These are phyloP conservation scores for Fusarium kyushuense DNA, from an alignment of 2,329 filamentous ascomycete species.

Conservation along the genomic window DNA sequence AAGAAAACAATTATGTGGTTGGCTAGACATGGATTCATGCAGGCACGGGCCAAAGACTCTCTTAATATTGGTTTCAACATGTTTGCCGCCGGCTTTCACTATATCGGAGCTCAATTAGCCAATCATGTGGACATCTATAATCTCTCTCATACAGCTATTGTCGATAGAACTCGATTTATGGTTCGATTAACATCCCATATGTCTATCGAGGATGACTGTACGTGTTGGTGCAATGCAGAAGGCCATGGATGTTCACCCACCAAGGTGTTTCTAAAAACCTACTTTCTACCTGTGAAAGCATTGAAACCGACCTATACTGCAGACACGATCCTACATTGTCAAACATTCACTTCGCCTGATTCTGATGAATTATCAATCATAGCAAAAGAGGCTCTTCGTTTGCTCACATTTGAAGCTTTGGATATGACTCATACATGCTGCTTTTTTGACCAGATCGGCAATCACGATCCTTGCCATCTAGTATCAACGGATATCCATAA, in stretches of 20 bases:
- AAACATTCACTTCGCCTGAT: not conserved
- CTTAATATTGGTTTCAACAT: not conserved
- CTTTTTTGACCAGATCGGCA: fast-evolving
- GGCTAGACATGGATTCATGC: fast-evolving
- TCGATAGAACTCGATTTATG: fast-evolving
- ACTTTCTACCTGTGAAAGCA: no score
- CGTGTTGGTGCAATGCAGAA: not conserved
- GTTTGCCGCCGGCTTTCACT: not conserved
- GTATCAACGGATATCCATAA: fast-evolving
- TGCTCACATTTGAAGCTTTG: not conserved
- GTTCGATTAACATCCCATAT: no score
- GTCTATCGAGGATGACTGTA: not conserved
- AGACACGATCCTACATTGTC: no score
- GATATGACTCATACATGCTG: constrained; percentile 2
- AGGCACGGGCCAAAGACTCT: fast-evolving
- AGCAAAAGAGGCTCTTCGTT: fast-evolving
- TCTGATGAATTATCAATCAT: fast-evolving
- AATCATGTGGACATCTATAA: no score
- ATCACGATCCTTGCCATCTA: no score
- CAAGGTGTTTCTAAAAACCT: not conserved
- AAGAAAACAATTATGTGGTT: not conserved
- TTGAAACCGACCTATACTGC: no score
- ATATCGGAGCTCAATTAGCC: not conserved
- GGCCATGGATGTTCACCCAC: not conserved
- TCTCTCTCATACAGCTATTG: no score